These are phyloP conservation scores for Suillus tomentosus DNA, from an alignment of 768 basidiomycete species.

Conservation along the genomic window DNA sequence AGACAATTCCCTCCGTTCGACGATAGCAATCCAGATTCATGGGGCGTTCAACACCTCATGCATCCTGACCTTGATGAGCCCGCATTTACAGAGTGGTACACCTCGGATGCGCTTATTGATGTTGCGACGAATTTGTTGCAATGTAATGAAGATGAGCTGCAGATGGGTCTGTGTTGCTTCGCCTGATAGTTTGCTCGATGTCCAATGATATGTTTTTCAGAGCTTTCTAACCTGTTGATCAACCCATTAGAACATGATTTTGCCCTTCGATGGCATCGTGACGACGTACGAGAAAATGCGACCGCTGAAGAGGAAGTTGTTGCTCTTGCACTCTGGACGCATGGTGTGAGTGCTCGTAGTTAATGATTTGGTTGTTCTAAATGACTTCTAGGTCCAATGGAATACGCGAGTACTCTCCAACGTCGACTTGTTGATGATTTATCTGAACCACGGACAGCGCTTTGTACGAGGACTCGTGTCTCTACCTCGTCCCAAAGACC, in stretches of 20 bases:
- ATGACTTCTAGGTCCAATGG: constrained; percentile 64
- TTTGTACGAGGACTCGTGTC: constrained; percentile 65
- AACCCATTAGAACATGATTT: constrained; percentile 67
- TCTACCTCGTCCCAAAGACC: constrained; percentile 70
- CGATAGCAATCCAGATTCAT: constrained; percentile 60
- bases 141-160: constrained; percentile 59
- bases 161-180: constrained; percentile 56
- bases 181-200: background rate
- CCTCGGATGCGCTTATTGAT: constrained; percentile 48
- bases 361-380: background rate
- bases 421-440: background rate
- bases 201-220: constrained; percentile 35
- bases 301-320: constrained; percentile 58
- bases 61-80: constrained; percentile 68
- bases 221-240: constrained; percentile 75
- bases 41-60: constrained; percentile 85
- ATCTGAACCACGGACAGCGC: constrained; percentile 45
- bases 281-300: constrained; percentile 65
- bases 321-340: constrained; percentile 60
- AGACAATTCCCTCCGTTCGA: constrained; percentile 79
- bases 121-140: constrained; percentile 50
- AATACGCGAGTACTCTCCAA: constrained; percentile 59
- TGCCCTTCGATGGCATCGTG: constrained; percentile 79
- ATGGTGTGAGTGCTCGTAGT: constrained; percentile 53
- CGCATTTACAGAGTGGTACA: constrained; percentile 68